These are phyloP conservation scores for Phytophthora palmivora DNA, from an alignment of 352 stramenopile species.

Conservation along the genomic window DNA sequence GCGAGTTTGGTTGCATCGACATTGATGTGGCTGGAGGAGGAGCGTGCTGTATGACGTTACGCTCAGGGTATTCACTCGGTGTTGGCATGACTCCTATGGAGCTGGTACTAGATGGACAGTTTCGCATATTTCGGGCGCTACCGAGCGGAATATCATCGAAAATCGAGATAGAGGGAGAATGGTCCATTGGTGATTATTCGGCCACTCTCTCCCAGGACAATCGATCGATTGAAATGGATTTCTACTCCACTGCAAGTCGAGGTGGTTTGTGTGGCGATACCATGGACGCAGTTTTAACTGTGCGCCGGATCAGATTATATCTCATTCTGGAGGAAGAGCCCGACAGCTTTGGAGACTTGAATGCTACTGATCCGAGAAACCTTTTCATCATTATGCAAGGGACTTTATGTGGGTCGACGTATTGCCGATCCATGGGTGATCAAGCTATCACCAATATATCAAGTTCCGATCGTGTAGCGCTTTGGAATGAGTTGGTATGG, in stretches of 20 bases:
- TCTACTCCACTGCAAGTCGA: constrained; percentile 7
- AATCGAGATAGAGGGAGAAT: constrained; percentile 3
- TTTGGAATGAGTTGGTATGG: constrained; percentile 12
- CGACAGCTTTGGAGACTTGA: background rate
- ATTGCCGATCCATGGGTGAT: constrained; percentile 2
- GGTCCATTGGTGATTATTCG: constrained; percentile 17
- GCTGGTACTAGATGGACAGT: constrained; percentile 29
- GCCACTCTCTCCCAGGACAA: constrained; percentile 1
- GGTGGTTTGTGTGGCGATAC: background rate
- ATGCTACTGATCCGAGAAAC: background rate
- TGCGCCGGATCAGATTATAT: constrained; percentile 3
- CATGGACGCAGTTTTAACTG: background rate
- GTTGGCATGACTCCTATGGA: constrained; percentile 8
- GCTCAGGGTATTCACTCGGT: constrained; percentile 6
- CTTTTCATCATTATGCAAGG: constrained; percentile 16
- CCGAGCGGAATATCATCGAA: constrained; percentile 27
- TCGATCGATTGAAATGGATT: constrained; percentile 1
- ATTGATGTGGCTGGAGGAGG: background rate
- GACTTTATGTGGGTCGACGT: constrained; percentile 8
- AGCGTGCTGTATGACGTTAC: background rate
- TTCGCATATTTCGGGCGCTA: constrained; percentile 28
- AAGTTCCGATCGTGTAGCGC: background rate
- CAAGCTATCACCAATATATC: background rate
- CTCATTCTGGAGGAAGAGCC: constrained; percentile 7
- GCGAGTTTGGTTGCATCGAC: constrained; percentile 21